These are phyloP conservation scores for Phytophthora megakarya DNA, from an alignment of 352 stramenopile species.

Conservation along the genomic window DNA sequence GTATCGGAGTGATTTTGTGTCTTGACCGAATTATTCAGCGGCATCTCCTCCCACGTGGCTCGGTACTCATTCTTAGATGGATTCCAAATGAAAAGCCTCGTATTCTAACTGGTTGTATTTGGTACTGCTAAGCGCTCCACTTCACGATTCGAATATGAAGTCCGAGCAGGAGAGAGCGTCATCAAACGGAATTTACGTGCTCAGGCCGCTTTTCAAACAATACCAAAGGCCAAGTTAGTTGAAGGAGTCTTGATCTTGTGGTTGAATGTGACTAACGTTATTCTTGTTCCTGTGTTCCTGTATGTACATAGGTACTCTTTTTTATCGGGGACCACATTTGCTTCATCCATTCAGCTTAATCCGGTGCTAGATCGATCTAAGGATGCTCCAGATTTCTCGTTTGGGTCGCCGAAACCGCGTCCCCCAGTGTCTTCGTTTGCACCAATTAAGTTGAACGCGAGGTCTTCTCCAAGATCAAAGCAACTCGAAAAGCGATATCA, in stretches of 20 bases:
- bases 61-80: conserved; percentile 30
- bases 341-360: conserved; percentile 45
- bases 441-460: not conserved
- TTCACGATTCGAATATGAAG: conserved; percentile 42
- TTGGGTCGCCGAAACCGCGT: conserved; percentile 28
- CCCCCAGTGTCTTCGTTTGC: conserved; percentile 13
- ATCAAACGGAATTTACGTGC: conserved; percentile 47
- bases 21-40: conserved; percentile 49
- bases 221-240: conserved; percentile 33
- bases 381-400: conserved; percentile 38
- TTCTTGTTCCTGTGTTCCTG: not conserved
- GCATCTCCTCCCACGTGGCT: conserved; percentile 56
- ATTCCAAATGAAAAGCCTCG: not conserved
- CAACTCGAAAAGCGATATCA: conserved; percentile 26
- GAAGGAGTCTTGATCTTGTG: not conserved
- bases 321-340: conserved; percentile 45
- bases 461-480: conserved; percentile 21
- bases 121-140: not conserved
- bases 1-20: conserved; percentile 61
- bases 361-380: conserved; percentile 35
- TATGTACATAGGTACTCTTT: conserved; percentile 37
- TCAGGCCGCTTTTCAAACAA: conserved; percentile 28
- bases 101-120: not conserved
- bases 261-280: not conserved
- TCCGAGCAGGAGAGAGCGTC: conserved; percentile 60